Percentiles rank a stretch among this genome's conserved stretches.
phyloP scores from a whole-genome alignment of 2,329 filamentous ascomycete species.

The Epichloe glyceriae region DNA sequence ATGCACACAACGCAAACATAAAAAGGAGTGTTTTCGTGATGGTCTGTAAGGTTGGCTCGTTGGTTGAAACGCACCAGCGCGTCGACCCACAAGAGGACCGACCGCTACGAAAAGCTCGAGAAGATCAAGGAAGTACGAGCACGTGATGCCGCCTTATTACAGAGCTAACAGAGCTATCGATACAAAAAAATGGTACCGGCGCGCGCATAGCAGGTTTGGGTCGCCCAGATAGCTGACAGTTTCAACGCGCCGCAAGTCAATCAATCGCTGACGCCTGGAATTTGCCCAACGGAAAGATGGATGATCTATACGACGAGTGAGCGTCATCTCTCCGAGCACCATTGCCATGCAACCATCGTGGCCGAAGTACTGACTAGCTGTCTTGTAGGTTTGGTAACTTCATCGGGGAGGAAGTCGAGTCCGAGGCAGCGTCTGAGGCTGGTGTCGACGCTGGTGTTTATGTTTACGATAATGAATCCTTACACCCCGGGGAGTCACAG shows the following conservation, averaged over 20 bases:
- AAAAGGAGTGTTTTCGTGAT: too few relatives aligned
- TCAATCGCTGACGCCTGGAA: slow-evolving; percentile 5
- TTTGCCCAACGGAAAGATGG: slow-evolving; percentile 43
- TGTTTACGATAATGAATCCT: slow-evolving; percentile 66
- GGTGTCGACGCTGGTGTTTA: slow-evolving; percentile 64
- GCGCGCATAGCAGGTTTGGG: slow-evolving; percentile 2
- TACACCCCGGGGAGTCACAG: slow-evolving; percentile 46
- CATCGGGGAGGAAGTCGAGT: slow-evolving; percentile 80
- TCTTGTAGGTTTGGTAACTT: slow-evolving; percentile 80
- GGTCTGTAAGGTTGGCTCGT: too few relatives aligned
- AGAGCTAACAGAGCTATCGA: background rate
- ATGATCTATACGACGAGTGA: slow-evolving; percentile 95
- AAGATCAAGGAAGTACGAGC: background rate
- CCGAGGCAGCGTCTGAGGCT: slow-evolving; percentile 73
- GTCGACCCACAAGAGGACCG: background rate
- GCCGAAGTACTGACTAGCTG: slow-evolving; percentile 3
- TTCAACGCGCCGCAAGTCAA: slow-evolving; percentile 12
- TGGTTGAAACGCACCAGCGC: background rate
- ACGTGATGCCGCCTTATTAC: slow-evolving; percentile 8
- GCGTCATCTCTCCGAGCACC: slow-evolving; percentile 8
- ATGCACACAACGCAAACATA: too few relatives aligned
- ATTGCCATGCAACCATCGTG: background rate
- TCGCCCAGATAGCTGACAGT: background rate
- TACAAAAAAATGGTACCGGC: slow-evolving; percentile 10
- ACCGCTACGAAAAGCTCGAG: too few relatives aligned